Evolutionary conservation across 2,329 filamentous ascomycete species (phyloP).

Genomic region (Colletotrichum salicis): DNA sequence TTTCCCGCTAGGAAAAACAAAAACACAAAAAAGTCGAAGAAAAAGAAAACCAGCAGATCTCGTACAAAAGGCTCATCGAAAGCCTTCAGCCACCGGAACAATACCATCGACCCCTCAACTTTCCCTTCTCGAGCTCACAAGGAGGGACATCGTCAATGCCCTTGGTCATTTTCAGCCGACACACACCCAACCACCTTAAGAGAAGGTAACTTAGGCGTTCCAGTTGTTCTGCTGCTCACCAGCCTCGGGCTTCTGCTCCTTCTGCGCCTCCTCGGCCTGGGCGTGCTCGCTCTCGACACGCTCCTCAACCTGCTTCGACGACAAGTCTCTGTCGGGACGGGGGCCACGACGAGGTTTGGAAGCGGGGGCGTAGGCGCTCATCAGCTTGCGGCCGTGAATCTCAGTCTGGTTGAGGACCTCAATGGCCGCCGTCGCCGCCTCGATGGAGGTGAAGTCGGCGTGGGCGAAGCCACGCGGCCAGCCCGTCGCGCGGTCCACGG

Average conservation of each 20-base stretch:
- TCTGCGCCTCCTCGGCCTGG: conserved; percentile 25
- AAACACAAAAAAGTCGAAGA: background rate
- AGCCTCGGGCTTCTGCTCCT: conserved; percentile 29
- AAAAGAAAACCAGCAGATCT: background rate
- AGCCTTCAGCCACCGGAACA: background rate
- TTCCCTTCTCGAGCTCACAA: background rate
- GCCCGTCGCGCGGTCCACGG: conserved; percentile 83
- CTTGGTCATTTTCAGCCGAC: background rate
- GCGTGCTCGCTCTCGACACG: conserved; percentile 10
- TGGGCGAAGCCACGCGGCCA: conserved; percentile 87
- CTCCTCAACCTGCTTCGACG: background rate
- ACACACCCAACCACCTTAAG: background rate
- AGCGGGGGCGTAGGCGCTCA: conserved; percentile 68
- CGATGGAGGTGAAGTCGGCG: conserved; percentile 78
- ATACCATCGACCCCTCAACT: background rate
- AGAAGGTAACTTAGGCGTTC: conserved; percentile 15
- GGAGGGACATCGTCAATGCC: background rate
- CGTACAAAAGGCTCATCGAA: background rate
- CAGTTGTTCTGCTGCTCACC: conserved; percentile 33
- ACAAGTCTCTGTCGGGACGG: background rate
- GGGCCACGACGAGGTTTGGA: background rate
- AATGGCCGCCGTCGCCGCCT: conserved; percentile 70
- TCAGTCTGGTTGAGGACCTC: conserved; percentile 65
- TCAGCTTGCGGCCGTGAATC: conserved; percentile 74
- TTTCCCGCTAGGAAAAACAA: background rate